Base-by-base conservation (phyloP, 1,284 basidiomycete genomes). In the Cutaneotrichosporon cavernicola region DNA sequence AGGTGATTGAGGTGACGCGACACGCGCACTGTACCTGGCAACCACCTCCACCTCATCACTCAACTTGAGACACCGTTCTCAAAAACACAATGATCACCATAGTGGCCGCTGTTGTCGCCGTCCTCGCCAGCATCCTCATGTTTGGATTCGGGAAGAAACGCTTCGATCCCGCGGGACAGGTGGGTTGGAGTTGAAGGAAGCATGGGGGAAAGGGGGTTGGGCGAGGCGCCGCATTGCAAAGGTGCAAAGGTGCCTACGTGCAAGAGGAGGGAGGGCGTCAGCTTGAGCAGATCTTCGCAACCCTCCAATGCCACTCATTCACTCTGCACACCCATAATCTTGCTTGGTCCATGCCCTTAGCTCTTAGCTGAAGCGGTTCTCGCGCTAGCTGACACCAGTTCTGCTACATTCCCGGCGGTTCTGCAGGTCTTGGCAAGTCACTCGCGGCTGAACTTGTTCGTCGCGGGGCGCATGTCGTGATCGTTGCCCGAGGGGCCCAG, bases 331-430 rank as follows among this genome's bases (percentile, higher is more conserved):
- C 26, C 26, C 26, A 3, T 26, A 26, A 26, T 26, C 26, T 26
- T 3, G 26, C 26, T 26, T 26, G 26, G 26, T 26, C 26, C 26
- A 26, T 26, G 26, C 26, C 26, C 26, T 26, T 26, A 26, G 26
- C 26, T 26, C 26, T 26, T 26, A 26, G 26, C 26, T 26, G 26
- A 26, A 26, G 26, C 26, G 26, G 26, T 26, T 26, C 26, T 26
- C 26, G 26, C 26, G 3, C 26, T 26, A 26, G 26, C 26, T 59
- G 32, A 59, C 47, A 13, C 50, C 62, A 90, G 89, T 88, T 88
- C 72, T 87, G 86, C 77, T 90, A 89, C 74, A 82, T 93, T 60
- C 90, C 91, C 16, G 92, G 92, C 30, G 92, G 90, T 1, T 90
- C 88, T 10, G 84, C 87, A 26, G 92, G 92, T 1, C 84, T 92